Evolutionary conservation across 75 land plant species (phyloP), one percentile per base, ranked within the genome.

Genomic region (Sequoia sempervirens): DNA sequence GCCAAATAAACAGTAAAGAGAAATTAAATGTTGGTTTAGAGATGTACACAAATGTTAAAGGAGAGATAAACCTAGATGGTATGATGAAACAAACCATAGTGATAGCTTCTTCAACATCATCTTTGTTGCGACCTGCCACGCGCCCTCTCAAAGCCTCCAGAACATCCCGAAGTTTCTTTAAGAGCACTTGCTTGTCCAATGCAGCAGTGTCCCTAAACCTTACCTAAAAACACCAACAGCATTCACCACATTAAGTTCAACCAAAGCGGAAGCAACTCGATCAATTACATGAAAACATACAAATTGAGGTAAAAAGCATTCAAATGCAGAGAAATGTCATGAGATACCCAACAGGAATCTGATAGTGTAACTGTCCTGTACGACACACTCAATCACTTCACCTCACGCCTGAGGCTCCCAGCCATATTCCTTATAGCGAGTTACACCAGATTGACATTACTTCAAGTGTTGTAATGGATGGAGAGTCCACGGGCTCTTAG

Each of bases 111-210:
- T 90, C 92, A 50, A 88, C 93, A 84, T 96, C 98, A 82, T 96
- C 98, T 83, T 92, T 97, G 90, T 93, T 96, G 84, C 91, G 89
- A 53, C 99, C 98, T 43, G 94, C 95, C 75, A 94, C 93, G 73
- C 99, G 95, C 9, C 98, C 96, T 88, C 80, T 89, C 34, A 97
- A 89, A 38, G 90, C 88, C 54, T 93, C 92, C 75, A 97, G 87
- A 66, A 93, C 84, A 87, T 92, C 96, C 81, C 95, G 89, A n/a
- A 97, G 90, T 82, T 97, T 97, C 89, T 92, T 95, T 73, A 94
- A 47, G 38, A 97, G 92, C 38, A 92, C 96, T 83, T 96, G 96
- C 73, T 86, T 92, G 61, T 96, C 98, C 86, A 96, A 76, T 61
- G 92, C 90, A 36, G 92, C 91, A 47, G 90, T 93, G 54, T 96